These are phyloP conservation scores for Pistacia vera DNA, from an alignment of 345 rosid species.

Conservation along the genomic window DNA sequence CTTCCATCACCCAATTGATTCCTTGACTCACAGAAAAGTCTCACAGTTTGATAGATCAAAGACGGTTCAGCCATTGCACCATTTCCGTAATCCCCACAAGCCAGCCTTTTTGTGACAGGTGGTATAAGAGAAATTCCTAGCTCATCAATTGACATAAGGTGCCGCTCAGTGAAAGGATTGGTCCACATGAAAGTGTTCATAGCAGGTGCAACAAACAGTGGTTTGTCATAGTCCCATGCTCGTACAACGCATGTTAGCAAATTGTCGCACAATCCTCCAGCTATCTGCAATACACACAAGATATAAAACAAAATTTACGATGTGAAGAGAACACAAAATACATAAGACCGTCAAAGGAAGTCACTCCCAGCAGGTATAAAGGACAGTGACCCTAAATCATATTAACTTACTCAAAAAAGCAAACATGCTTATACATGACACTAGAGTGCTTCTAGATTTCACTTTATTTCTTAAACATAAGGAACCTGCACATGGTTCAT, in stretches of 20 bases:
- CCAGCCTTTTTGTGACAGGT: conserved; percentile 77
- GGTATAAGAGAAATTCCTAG: conserved; percentile 89
- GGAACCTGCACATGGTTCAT: background rate
- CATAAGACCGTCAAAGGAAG: background rate
- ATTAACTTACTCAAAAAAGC: background rate
- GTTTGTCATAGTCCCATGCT: conserved; percentile 92
- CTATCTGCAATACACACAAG: conserved; percentile 57
- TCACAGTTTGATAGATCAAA: conserved; percentile 71
- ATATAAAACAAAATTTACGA: background rate
- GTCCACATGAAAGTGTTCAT: conserved; percentile 96
- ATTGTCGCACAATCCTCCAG: conserved; percentile 92
- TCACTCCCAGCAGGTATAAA: conserved; percentile 5
- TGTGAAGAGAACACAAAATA: background rate
- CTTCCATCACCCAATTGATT: conserved; percentile 30
- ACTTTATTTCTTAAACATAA: background rate
- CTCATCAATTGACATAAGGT: conserved; percentile 78
- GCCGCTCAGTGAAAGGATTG: conserved; percentile 87
- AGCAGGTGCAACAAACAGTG: conserved; percentile 79
- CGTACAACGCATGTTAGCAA: conserved; percentile 83
- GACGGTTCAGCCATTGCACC: conserved; percentile 97
- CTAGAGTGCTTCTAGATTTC: conserved; percentile 1
- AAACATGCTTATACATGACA: background rate
- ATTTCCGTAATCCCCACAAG: conserved; percentile 87
- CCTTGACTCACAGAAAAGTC: conserved; percentile 70
- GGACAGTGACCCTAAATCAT: background rate